Evolutionary conservation across 225 moss, liverwort and hornwort species (phyloP), one percentile per base, ranked within the genome.

Genomic region (Ulota crispa): DNA sequence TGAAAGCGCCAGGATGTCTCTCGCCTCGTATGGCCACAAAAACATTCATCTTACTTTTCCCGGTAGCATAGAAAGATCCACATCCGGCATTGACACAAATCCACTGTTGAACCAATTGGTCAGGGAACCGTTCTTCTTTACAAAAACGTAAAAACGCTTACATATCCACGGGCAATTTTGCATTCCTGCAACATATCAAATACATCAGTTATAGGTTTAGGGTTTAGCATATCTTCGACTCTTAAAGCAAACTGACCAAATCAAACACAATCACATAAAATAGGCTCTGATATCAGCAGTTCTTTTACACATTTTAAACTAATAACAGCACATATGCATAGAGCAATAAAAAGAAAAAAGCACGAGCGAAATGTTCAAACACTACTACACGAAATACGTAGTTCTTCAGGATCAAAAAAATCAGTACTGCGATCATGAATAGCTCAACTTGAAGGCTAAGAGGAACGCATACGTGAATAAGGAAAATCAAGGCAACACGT

Each of bases 1-100:
- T 72, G 59, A 41, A 76, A 56, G n/a, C 45, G 37, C 64, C 21
- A 74, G 68, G 72, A 83, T 68, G 73, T 83, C 80, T 67, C 61
- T 43, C 61, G 37, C 72, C 53, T 43, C 78, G 30, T 36, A 57
- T 39, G n/a, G 21, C 11, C 64, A 59, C 45, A 73, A 77, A 36
- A 60, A 60, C 6, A 42, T 37, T 66, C 80, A 83, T 83, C 79
- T 63, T 27, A 34, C 1, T 18, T 50, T 7, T 0, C 45, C n/a
- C 5, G 52, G 18, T 53, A 21, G 76, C 70, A 31, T 53, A 26
- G 36, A 28, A 82, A 69, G 64, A n/a, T 67, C 3, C 67, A 26
- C 77, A 66, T 4, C 78, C 26, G 67, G 59, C 73, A 50, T 57
- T 13, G 53, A 83, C 54, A 62, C 24, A 39, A 73, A 37, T 36